Percentiles rank a stretch among this genome's conserved stretches.
Evolutionary conservation across 169 alveolate species (phyloP).

Genomic region (Plasmodium cynomolgi): DNA sequence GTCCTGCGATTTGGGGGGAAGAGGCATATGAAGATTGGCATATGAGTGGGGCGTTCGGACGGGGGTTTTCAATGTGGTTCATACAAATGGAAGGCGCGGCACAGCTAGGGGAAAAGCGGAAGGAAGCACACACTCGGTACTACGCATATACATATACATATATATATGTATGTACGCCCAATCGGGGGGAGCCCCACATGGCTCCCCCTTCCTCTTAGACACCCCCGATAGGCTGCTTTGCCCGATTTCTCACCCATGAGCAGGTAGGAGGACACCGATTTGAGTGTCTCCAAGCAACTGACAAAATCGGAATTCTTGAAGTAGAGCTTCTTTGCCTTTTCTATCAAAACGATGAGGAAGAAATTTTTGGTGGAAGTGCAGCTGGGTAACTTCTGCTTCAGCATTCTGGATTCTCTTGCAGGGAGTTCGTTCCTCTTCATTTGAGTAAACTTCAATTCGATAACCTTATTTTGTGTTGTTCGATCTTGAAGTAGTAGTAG

Average conservation of each 20-base stretch:
- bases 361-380: constrained; percentile 61
- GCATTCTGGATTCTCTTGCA: constrained; percentile 66
- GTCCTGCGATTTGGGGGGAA: background rate
- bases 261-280: constrained; percentile 12
- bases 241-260: background rate
- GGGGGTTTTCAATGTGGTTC: background rate
- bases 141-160: background rate
- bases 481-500: background rate
- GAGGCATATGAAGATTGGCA: background rate
- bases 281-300: constrained; percentile 41
- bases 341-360: constrained; percentile 53
- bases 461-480: constrained; percentile 18
- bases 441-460: constrained; percentile 60
- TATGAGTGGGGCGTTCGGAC: background rate
- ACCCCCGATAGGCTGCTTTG: background rate
- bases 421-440: constrained; percentile 54
- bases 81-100: background rate
- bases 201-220: background rate
- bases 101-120: background rate
- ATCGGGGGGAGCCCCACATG: background rate
- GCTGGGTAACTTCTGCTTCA: constrained; percentile 22
- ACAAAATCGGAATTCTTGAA: constrained; percentile 46
- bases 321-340: constrained; percentile 62
- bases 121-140: background rate
- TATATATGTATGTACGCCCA: background rate